Conservation (phyloP, 371 early-diverging fungal species). For the Nosema granulosis region DNA sequence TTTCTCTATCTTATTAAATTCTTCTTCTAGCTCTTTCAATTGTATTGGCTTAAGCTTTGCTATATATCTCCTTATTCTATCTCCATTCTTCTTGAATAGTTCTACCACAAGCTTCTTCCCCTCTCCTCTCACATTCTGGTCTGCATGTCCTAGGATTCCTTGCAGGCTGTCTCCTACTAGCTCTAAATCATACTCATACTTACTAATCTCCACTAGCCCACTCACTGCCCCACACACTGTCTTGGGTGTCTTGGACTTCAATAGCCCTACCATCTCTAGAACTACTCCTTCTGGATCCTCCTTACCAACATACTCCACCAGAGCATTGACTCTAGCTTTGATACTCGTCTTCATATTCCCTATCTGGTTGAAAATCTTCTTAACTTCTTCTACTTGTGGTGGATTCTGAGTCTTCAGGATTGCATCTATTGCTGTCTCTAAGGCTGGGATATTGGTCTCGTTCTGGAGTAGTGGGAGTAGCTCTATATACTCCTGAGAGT, state of each 20-base stretch:
- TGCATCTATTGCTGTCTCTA: conserved; percentile 49
- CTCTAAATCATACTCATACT: neutral
- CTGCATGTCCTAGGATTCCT: conserved; percentile 27
- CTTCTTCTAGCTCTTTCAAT: conserved; percentile 52
- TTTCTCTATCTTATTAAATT: conserved; percentile 12
- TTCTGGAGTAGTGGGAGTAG: conserved; percentile 28
- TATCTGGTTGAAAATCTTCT: conserved; percentile 37
- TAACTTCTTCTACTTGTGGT: neutral
- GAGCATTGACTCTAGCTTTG: conserved; percentile 24
- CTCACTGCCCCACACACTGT: conserved; percentile 12
- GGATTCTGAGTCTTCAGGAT: conserved; percentile 16
- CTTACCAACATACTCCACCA: conserved; percentile 16
- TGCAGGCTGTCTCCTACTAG: neutral
- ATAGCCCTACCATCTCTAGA: neutral
- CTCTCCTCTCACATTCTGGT: conserved; percentile 32
- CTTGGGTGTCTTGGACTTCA: conserved; percentile 33
- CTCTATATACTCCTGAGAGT: neutral
- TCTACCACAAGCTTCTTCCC: conserved; percentile 23
- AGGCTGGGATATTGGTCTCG: conserved; percentile 48
- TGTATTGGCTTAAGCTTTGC: conserved; percentile 49
- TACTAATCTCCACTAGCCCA: conserved; percentile 1
- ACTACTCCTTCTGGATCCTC: conserved; percentile 16
- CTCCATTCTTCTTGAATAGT: conserved; percentile 43
- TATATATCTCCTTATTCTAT: conserved; percentile 37
- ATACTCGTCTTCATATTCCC: conserved; percentile 44